phyloP scores from a whole-genome alignment of 352 stramenopile species.

The Pythium utonaiense region DNA sequence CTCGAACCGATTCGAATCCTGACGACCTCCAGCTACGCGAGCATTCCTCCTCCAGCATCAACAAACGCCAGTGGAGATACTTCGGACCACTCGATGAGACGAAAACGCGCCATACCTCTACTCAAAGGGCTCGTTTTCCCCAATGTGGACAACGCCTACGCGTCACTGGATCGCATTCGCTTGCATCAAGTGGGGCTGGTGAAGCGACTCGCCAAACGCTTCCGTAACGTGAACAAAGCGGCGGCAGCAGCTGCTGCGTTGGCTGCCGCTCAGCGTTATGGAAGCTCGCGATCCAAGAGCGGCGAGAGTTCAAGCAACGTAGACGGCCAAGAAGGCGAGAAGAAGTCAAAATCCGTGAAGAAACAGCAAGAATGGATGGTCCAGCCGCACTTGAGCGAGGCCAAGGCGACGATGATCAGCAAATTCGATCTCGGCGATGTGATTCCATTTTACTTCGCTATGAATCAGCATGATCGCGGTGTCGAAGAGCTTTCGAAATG shows the following conservation, averaged over 20 bases:
- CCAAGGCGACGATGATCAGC: constrained; percentile 14
- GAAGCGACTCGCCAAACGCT: constrained; percentile 18
- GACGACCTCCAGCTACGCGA: constrained; percentile 24
- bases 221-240: constrained; percentile 29
- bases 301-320: background rate
- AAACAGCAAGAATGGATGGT: constrained; percentile 10
- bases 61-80: constrained; percentile 4
- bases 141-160: constrained; percentile 9
- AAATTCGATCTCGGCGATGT: constrained; percentile 27
- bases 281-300: constrained; percentile 1
- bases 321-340: background rate
- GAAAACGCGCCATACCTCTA: constrained; percentile 18
- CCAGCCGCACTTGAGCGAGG: constrained; percentile 5
- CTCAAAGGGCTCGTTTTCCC: constrained; percentile 5
- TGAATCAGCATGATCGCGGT: constrained; percentile 21
- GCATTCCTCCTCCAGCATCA: constrained; percentile 15
- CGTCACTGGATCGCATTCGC: constrained; percentile 27
- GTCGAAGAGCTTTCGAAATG: constrained; percentile 17
- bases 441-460: constrained; percentile 29
- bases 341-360: constrained; percentile 3
- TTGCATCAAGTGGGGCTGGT: constrained; percentile 30
- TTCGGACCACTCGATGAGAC: background rate
- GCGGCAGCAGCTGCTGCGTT: constrained; percentile 13
- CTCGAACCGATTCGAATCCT: constrained; percentile 19
- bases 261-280: constrained; percentile 13